Evolutionary conservation across 331 rosid species (phyloP).

Genomic region (Stylosanthes scabra): DNA sequence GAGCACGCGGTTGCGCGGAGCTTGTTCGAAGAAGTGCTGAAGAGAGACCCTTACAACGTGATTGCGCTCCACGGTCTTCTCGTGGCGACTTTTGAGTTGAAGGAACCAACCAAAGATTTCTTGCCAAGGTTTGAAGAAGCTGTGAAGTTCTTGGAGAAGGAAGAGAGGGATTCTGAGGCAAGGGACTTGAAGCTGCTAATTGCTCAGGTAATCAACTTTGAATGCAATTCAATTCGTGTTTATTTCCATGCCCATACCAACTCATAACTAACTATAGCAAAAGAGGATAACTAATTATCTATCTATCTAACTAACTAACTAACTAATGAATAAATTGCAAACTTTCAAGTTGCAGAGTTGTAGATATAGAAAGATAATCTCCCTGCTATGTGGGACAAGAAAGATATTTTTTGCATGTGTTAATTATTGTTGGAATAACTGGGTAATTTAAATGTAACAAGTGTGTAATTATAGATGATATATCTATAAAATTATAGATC

Average conservation of each 20-base stretch:
- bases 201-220: conserved; percentile 52
- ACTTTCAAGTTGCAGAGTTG: no score
- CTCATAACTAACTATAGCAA: not conserved
- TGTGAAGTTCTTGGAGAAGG: conserved; percentile 49
- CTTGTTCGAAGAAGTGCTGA: not conserved
- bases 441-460: no score
- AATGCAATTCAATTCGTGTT: no score
- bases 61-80: conserved; percentile 38
- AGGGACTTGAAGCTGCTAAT: conserved; percentile 90
- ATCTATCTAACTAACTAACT: not conserved
- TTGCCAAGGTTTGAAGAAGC: conserved; percentile 63
- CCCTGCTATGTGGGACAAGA: no score
- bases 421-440: no score
- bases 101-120: conserved; percentile 41
- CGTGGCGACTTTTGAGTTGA: conserved; percentile 53
- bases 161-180: conserved; percentile 56
- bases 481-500: no score
- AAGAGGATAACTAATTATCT: not conserved
- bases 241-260: not conserved
- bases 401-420: no score
- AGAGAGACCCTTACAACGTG: no score
- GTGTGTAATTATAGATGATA: no score
- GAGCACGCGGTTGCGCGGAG: conserved; percentile 53
- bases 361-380: no score
- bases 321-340: no score